A percentile compares a stretch with the other conserved stretches of the same genome.
Conservation (phyloP, 2,329 filamentous ascomycete genomes). For the Mycogone perniciosa region DNA sequence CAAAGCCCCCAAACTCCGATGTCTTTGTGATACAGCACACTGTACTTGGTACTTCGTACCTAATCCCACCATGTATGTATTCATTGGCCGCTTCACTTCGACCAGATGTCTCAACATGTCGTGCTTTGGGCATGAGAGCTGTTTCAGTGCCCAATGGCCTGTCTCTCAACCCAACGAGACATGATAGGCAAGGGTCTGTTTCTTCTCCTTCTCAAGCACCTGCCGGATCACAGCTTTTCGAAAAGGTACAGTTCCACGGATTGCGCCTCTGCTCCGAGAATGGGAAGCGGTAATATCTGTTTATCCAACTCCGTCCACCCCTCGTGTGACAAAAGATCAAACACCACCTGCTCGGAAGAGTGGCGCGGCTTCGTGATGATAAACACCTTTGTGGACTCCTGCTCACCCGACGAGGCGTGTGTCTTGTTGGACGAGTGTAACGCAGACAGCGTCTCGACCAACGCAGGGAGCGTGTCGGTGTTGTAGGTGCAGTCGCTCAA, state of each 20-base stretch:
- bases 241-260: conserved; percentile 49
- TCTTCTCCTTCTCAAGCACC: neutral
- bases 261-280: conserved; percentile 38
- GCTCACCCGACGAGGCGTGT: conserved; percentile 14
- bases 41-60: too few species aligned
- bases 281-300: conserved; percentile 38
- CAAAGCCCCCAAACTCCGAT: too few species aligned
- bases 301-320: conserved; percentile 40
- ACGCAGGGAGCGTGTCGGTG: conserved; percentile 46
- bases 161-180: neutral
- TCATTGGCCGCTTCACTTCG: too few species aligned
- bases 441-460: conserved; percentile 47
- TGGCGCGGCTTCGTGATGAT: conserved; percentile 53
- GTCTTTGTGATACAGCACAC: too few species aligned
- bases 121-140: neutral
- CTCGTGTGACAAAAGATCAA: conserved; percentile 38
- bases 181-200: neutral
- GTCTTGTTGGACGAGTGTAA: conserved; percentile 35
- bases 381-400: conserved; percentile 38
- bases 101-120: neutral
- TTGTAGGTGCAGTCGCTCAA: conserved; percentile 59
- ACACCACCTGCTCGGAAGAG: conserved; percentile 44
- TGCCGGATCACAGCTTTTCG: conserved; percentile 24
- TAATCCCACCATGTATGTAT: too few species aligned
- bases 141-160: neutral